These are phyloP conservation scores for Backusella sp. DNA, from an alignment of 192 early-diverging fungal genomes.

Conservation along the genomic window DNA sequence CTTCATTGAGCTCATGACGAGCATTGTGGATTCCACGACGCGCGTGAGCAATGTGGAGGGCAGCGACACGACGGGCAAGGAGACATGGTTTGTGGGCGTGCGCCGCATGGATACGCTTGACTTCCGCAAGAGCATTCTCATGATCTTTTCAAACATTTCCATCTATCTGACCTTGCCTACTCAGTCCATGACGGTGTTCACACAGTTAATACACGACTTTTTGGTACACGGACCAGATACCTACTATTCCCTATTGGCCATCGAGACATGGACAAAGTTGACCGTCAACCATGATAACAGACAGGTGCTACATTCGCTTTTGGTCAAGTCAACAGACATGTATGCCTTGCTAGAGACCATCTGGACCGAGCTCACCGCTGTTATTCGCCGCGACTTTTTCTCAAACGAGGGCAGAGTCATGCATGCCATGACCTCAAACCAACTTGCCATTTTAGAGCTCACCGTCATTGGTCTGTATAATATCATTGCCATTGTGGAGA, in stretches of 20 bases:
- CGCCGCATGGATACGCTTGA: constrained; percentile 53
- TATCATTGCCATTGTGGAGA: constrained; percentile 37
- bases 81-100: constrained; percentile 35
- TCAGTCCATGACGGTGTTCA: constrained; percentile 38
- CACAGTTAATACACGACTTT: constrained; percentile 53
- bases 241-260: constrained; percentile 59
- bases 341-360: constrained; percentile 28
- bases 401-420: constrained; percentile 34
- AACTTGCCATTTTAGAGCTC: constrained; percentile 51
- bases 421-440: constrained; percentile 35
- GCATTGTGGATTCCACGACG: constrained; percentile 19
- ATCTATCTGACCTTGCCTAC: constrained; percentile 43
- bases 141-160: constrained; percentile 64
- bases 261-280: constrained; percentile 63
- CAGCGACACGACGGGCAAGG: neutral
- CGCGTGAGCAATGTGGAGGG: constrained; percentile 10
- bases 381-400: constrained; percentile 36
- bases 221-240: constrained; percentile 49
- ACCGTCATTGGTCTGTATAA: constrained; percentile 55
- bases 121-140: constrained; percentile 62
- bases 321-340: constrained; percentile 24
- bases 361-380: constrained; percentile 34
- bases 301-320: constrained; percentile 38
- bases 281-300: constrained; percentile 58
- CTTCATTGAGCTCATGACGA: constrained; percentile 40